Base-by-base conservation (phyloP, 2,329 filamentous ascomycete species). In the Coniella lustricola region DNA sequence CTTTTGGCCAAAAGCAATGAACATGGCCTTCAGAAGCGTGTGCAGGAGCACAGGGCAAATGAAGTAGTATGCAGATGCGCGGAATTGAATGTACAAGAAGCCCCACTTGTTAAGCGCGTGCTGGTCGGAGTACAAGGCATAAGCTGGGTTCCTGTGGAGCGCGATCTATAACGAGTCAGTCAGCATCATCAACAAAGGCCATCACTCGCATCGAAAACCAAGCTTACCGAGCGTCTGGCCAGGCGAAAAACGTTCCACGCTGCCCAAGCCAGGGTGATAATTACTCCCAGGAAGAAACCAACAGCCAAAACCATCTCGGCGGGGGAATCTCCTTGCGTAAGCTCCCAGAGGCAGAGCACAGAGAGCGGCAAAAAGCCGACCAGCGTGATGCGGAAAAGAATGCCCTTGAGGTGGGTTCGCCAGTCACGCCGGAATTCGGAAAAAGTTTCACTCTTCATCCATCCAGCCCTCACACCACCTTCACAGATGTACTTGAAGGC, bases 81-180 rank as follows among this genome's bases (percentile, higher is more conserved):
- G 84, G 74, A 90, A 94, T 63, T 91, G 88, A 43, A 94, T 85
- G 64, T 94, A 94, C 48, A 94, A 73, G 73, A 94, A 94, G 31
- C 88, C 88, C 88, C 88, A 94, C 68, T 93, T 90, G 78, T 94
- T 93, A 56, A 94, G 75, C 44, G 85, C 83, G 49, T 85, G 77
- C 3, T 87, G 85, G 62, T 94, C 88, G 7, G 88, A 93, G 71
- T 90, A 94, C 50, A 94, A 81, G 59, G 93, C 91, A 65, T 93
- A 93, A 34, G 87, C 88, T 16, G 88, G 87, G 68, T 93, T 94
- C 70, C 89, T 89, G 77, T 94, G 88, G 81, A 93, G 88, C 43
- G 76, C 69, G 55, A 90, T 53, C 44, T 47, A 17, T 25, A 14
- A 16, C 25, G 16, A 16, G 29, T 46, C 44, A 40, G 29, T 40